phyloP scores from a whole-genome alignment of 331 rosid species.

The Acacia pycnantha region DNA sequence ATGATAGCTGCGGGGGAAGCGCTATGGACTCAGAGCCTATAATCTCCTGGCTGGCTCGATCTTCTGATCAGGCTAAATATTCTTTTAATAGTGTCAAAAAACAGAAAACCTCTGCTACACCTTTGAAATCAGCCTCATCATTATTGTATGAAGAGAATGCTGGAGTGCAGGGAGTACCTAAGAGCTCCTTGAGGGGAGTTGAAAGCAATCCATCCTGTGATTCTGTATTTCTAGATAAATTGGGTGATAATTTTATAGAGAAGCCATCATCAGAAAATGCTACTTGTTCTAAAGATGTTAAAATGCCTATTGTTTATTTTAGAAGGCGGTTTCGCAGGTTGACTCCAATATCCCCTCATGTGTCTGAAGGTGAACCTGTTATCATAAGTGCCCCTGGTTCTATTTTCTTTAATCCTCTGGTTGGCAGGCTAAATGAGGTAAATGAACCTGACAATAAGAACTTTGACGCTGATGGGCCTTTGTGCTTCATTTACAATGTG shows the following conservation, averaged over 20 bases:
- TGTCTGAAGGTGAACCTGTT: conserved; percentile 32
- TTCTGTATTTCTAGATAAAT: conserved; percentile 45
- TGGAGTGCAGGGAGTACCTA: conserved; percentile 29
- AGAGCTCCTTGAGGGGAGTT: conserved; percentile 36
- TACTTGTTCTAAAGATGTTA: conserved; percentile 42
- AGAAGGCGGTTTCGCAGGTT: conserved; percentile 68
- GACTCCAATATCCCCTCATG: conserved; percentile 35
- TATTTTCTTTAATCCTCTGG: conserved; percentile 22
- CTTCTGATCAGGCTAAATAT: conserved; percentile 61
- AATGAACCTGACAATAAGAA: conserved; percentile 29
- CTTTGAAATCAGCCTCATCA: conserved; percentile 39
- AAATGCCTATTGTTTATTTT: conserved; percentile 74
- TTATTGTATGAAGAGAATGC: conserved; percentile 46
- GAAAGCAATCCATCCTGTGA: conserved; percentile 33
- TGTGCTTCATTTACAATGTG: conserved; percentile 52
- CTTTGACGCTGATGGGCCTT: conserved; percentile 40
- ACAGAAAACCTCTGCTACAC: conserved; percentile 56
- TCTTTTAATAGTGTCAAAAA: conserved; percentile 58
- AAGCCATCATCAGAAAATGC: conserved; percentile 44
- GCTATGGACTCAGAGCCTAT: conserved; percentile 89
- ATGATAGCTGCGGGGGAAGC: conserved; percentile 58
- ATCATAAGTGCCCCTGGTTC: conserved; percentile 35
- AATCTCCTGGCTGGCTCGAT: conserved; percentile 84
- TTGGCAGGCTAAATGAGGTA: conserved; percentile 27
- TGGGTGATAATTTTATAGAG: conserved; percentile 42